Conservation (phyloP, 23 red algal species). For the Gracilaria gracilis region DNA sequence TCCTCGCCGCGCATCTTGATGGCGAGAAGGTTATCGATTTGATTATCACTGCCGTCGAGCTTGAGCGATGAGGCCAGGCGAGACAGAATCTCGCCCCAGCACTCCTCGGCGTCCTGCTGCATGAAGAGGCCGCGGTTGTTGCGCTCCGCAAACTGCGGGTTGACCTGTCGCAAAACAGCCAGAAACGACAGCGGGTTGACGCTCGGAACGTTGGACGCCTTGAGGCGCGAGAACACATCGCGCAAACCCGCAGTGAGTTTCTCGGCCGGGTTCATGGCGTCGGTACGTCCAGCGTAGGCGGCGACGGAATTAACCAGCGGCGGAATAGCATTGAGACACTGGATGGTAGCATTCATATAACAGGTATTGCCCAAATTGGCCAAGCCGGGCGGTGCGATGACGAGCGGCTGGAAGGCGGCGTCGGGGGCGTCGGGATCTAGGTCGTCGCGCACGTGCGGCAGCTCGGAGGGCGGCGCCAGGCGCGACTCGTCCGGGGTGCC, state of each 20-base stretch:
- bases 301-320: slow-evolving; percentile 62
- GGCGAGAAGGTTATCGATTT: slow-evolving; percentile 85
- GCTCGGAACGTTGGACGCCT: background rate
- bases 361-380: slow-evolving; percentile 96
- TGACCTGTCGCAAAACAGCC: slow-evolving; percentile 67
- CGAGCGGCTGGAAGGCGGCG: slow-evolving; percentile 4
- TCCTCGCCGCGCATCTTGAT: slow-evolving; percentile 73
- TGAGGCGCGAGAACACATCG: slow-evolving; percentile 57
- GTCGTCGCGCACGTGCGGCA: slow-evolving; percentile 53
- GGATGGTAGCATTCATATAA: slow-evolving; percentile 95
- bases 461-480: slow-evolving; percentile 43
- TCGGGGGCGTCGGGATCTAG: slow-evolving; percentile 52
- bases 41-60: slow-evolving; percentile 26
- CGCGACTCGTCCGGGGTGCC: slow-evolving; percentile 82
- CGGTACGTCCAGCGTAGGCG: slow-evolving; percentile 36
- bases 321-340: slow-evolving; percentile 76
- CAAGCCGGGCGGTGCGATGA: slow-evolving; percentile 72
- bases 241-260: slow-evolving; percentile 52
- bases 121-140: slow-evolving; percentile 69
- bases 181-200: slow-evolving; percentile 81
- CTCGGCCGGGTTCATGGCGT: slow-evolving; percentile 58
- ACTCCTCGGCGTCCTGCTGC: slow-evolving; percentile 99
- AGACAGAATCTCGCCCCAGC: slow-evolving; percentile 78
- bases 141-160: slow-evolving; percentile 96
- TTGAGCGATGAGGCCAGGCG: slow-evolving; percentile 47